Percentiles rank a stretch among this genome's conserved stretches.
These are phyloP conservation scores for Garcia nutans DNA, from an alignment of 345 rosid genomes.

Conservation along the genomic window DNA sequence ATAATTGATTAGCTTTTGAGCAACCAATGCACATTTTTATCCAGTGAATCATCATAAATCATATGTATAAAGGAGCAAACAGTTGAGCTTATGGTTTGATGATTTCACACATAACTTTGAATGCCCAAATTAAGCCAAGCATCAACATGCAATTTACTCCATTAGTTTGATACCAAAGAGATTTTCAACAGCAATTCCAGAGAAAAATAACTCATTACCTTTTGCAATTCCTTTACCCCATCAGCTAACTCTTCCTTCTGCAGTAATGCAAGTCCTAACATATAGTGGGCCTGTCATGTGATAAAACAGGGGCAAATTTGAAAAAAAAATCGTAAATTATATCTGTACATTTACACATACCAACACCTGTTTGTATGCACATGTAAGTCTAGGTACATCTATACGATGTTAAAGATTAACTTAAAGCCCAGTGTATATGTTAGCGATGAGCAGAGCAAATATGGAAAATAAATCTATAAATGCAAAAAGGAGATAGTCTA, in stretches of 20 bases:
- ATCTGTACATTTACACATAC: slow-evolving; percentile 9
- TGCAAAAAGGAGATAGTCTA: too few species aligned
- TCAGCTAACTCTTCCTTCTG: slow-evolving; percentile 45
- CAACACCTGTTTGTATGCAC: background rate
- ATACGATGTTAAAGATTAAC: background rate
- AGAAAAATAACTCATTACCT: slow-evolving; percentile 38
- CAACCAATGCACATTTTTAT: background rate
- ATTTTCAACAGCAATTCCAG: background rate
- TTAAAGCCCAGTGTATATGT: background rate
- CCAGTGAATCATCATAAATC: background rate
- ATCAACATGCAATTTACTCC: background rate
- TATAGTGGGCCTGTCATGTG: slow-evolving; percentile 67
- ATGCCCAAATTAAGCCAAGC: background rate
- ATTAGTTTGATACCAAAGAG: background rate
- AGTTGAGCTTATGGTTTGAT: background rate
- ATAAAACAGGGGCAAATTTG: slow-evolving; percentile 10
- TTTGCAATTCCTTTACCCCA: slow-evolving; percentile 72
- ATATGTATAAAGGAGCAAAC: background rate
- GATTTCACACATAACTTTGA: background rate
- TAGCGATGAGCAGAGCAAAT: background rate
- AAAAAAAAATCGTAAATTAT: slow-evolving; percentile 1
- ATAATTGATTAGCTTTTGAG: background rate
- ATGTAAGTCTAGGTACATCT: background rate
- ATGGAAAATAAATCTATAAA: too few species aligned
- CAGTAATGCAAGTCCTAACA: slow-evolving; percentile 80